Conservation (phyloP, 495 filamentous ascomycete genomes). For the Tuber microsphaerosporum region DNA sequence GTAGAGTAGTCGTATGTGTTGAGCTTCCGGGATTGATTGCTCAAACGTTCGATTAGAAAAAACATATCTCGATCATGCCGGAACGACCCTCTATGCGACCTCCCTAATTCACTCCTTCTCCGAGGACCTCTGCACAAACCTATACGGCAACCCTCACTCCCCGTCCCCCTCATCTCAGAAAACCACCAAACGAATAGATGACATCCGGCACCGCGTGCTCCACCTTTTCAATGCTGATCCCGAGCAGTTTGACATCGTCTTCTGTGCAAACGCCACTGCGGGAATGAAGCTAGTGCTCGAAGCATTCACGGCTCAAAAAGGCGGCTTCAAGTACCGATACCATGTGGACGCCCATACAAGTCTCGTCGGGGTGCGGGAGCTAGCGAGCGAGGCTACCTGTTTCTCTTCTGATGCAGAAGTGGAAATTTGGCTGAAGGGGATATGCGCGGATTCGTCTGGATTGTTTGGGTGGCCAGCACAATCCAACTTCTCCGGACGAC, state of each 20-base stretch:
- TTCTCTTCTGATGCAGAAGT: conserved; percentile 48
- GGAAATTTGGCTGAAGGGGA: conserved; percentile 57
- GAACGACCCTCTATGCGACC: conserved; percentile 72
- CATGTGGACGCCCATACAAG: conserved; percentile 84
- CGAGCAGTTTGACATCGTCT: conserved; percentile 76
- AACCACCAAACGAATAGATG: conserved; percentile 47
- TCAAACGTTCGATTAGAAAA: conserved; percentile 51
- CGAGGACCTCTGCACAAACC: conserved; percentile 63
- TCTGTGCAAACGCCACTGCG: conserved; percentile 87
- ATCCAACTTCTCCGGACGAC: conserved; percentile 86
- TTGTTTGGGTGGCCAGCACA: conserved; percentile 85
- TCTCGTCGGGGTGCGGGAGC: conserved; percentile 71
- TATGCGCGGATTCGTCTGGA: conserved; percentile 34
- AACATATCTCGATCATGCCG: conserved; percentile 89
- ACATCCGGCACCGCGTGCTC: conserved; percentile 51
- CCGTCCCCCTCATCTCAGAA: conserved; percentile 72
- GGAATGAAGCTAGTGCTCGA: conserved; percentile 82
- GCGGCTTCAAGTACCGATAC: conserved; percentile 57
- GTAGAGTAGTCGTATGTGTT: not conserved
- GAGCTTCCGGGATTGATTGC: conserved; percentile 11
- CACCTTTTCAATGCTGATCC: conserved; percentile 80
- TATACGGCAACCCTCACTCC: conserved; percentile 91
- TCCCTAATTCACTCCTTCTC: conserved; percentile 74
- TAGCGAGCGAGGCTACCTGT: conserved; percentile 51
- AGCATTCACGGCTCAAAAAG: conserved; percentile 55